Evolutionary conservation across 2,329 filamentous ascomycete genomes (phyloP).

Genomic region (Raffaelea arxii): DNA sequence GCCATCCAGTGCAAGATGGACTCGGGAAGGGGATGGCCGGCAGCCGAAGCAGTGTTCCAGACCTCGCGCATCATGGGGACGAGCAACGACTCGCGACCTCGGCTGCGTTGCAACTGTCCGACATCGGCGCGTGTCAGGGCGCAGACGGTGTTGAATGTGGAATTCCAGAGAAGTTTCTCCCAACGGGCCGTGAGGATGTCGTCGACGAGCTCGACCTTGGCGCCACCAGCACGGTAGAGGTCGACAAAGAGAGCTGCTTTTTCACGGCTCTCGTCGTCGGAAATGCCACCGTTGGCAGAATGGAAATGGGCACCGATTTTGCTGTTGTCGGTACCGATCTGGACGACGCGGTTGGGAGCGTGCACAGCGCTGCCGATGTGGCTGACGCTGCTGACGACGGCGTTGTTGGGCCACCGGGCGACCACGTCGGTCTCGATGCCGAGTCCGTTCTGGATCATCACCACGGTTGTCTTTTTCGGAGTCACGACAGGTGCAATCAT

Average conservation of each 20-base stretch:
- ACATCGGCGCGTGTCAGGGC: constrained; percentile 11
- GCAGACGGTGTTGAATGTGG: constrained; percentile 13
- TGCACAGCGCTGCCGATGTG: constrained; percentile 11
- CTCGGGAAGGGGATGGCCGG: constrained; percentile 16
- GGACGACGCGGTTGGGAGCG: constrained; percentile 7
- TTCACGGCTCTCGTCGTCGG: not conserved
- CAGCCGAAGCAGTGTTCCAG: constrained; percentile 20
- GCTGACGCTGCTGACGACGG: constrained; percentile 11
- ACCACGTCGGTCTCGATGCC: constrained; percentile 11
- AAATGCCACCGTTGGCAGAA: not conserved
- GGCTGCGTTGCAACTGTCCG: constrained; percentile 12
- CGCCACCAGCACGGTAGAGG: constrained; percentile 10
- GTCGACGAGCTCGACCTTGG: constrained; percentile 5
- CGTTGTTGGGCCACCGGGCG: constrained; percentile 8
- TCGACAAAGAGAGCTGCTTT: not conserved
- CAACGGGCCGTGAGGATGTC: constrained; percentile 11
- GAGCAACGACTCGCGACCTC: constrained; percentile 15
- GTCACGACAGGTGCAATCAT: constrained; percentile 9
- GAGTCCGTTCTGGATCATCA: constrained; percentile 13
- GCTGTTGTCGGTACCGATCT: constrained; percentile 9
- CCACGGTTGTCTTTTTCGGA: constrained; percentile 5
- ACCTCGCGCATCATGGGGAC: constrained; percentile 25
- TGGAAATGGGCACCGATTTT: constrained; percentile 10
- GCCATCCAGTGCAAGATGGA: constrained; percentile 20
- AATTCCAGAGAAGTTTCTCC: constrained; percentile 14